Conservation (phyloP, 306 rosid genomes). For the Lathyrus aphaca region DNA sequence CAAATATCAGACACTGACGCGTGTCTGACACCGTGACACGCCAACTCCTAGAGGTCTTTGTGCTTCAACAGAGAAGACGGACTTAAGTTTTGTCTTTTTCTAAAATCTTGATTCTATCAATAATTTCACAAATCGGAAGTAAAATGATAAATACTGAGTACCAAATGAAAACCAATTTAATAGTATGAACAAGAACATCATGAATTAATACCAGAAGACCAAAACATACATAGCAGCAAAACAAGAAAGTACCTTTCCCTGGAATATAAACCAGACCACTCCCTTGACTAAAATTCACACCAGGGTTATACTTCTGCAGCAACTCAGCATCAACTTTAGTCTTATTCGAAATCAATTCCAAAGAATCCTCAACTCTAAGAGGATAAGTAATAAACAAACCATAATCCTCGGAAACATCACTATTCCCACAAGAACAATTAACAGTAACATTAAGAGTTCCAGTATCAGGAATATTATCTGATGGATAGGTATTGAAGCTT, state of each 20-base stretch:
- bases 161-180: too few species aligned
- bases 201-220: background rate
- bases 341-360: constrained; percentile 42
- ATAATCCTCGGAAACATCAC: constrained; percentile 47
- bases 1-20: too few species aligned
- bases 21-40: too few species aligned
- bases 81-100: too few species aligned
- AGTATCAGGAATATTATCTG: constrained; percentile 35
- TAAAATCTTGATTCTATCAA: too few species aligned
- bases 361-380: constrained; percentile 48
- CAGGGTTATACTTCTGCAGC: constrained; percentile 57
- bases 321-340: constrained; percentile 28
- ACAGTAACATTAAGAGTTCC: constrained; percentile 49
- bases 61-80: too few species aligned
- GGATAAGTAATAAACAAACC: constrained; percentile 81
- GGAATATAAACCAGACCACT: constrained; percentile 63
- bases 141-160: too few species aligned
- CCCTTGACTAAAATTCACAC: constrained; percentile 57
- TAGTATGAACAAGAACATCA: background rate
- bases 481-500: constrained; percentile 39
- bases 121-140: too few species aligned
- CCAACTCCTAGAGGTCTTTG: too few species aligned
- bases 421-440: constrained; percentile 72
- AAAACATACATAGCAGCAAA: constrained; percentile 23
- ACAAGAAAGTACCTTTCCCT: constrained; percentile 59